These are phyloP conservation scores for Hyparrhenia diplandra DNA, from an alignment of 176 grass and related monocot genomes.

Conservation along the genomic window DNA sequence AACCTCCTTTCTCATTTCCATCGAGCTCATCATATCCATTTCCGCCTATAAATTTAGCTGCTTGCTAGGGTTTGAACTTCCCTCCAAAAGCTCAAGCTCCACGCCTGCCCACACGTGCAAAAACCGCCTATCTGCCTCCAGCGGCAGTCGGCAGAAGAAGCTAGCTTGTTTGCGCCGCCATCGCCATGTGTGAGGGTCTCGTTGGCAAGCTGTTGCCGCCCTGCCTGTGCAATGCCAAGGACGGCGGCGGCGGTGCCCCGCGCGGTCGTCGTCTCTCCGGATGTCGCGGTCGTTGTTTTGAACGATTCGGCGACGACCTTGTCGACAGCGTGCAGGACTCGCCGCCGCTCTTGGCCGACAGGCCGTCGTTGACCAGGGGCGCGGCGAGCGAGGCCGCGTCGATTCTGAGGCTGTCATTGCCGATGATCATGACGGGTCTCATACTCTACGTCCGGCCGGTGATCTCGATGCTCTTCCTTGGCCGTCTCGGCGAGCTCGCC, in stretches of 20 bases:
- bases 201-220: not conserved
- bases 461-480: constrained; percentile 98
- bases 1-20: constrained; percentile 21
- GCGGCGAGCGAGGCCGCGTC: constrained; percentile 10
- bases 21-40: constrained; percentile 32
- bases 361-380: constrained; percentile 21
- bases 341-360: constrained; percentile 7
- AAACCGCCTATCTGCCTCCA: too few species aligned
- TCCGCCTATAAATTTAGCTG: constrained; percentile 15
- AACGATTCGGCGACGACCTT: not conserved
- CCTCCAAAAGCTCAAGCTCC: constrained; percentile 25
- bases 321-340: not conserved
- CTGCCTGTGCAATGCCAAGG: constrained; percentile 33
- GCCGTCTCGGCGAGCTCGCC: constrained; percentile 66
- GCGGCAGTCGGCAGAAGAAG: not conserved
- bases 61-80: constrained; percentile 11
- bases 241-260: not conserved
- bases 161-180: not conserved
- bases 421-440: constrained; percentile 85
- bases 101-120: not conserved
- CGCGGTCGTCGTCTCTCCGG: not conserved
- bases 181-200: constrained; percentile 41
- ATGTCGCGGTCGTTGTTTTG: not conserved
- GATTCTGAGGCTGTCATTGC: constrained; percentile 48
- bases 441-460: constrained; percentile 80